Conservation (phyloP, 805 yeast species). For the Yarrowia divulgata region DNA sequence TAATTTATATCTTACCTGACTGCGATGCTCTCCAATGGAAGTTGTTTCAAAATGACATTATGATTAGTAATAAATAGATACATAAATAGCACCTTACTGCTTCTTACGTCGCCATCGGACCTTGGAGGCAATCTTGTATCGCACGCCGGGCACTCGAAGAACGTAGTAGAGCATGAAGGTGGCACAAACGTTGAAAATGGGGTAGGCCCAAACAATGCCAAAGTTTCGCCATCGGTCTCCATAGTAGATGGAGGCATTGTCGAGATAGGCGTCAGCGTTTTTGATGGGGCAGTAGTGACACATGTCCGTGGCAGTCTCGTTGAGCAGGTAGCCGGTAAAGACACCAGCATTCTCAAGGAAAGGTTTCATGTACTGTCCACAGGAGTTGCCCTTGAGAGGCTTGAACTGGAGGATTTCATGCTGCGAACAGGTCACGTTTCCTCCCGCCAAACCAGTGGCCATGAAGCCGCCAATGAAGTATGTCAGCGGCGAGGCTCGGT, state of each 20-base stretch:
- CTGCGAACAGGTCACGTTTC: constrained; percentile 56
- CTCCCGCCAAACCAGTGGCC: constrained; percentile 57
- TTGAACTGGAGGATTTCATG: constrained; percentile 58
- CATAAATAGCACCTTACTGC: constrained; percentile 12
- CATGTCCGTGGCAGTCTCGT: constrained; percentile 54
- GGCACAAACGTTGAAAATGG: constrained; percentile 56
- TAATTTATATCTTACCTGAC: neutral
- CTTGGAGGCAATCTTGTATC: constrained; percentile 37
- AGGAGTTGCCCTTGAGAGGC: constrained; percentile 65
- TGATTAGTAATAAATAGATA: constrained; percentile 28
- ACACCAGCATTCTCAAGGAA: constrained; percentile 52
- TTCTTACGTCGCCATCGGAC: constrained; percentile 31
- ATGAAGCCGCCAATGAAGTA: constrained; percentile 68
- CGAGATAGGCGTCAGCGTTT: constrained; percentile 67
- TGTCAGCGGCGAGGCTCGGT: constrained; percentile 70
- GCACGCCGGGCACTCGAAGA: constrained; percentile 67
- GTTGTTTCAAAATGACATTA: constrained; percentile 4
- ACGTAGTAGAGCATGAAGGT: constrained; percentile 64
- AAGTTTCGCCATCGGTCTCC: constrained; percentile 62
- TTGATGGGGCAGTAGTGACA: constrained; percentile 69
- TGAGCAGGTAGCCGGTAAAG: constrained; percentile 56
- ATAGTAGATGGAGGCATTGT: constrained; percentile 48
- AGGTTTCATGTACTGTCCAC: constrained; percentile 60
- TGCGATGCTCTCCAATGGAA: neutral
- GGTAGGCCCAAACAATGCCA: constrained; percentile 62